Base-by-base conservation (phyloP, 192 early-diverging fungal genomes). In the Haplosporangium gracile region DNA sequence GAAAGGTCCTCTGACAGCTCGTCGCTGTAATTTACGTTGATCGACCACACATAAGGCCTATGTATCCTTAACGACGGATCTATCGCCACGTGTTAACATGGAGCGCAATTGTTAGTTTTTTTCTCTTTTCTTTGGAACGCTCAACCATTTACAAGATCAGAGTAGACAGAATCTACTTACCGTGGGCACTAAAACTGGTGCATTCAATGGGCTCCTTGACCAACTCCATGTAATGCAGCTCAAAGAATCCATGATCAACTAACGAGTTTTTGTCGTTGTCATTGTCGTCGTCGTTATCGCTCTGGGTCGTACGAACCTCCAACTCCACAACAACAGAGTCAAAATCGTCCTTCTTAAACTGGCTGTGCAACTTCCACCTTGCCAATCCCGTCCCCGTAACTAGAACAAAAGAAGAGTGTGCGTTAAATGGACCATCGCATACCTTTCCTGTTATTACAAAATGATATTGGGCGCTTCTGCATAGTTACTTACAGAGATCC, bases 331-430 rank as follows among this genome's bases (percentile, higher is more conserved):
- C 24, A 11, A 65, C 29, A 15, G 29, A 65, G 11, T 65, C 29
- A 3, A 65, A 4, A 29, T 32, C 60, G 1, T 65, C 26, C 29
- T 65, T 65, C 26, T 65, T 65, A 29, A 65, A 65, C 60, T 65
- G 60, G 26, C 32, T 65, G 29, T 65, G 60, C 29, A 65, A 15
- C 60, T 65, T 65, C 60, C 60, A 65, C 60, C 60, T 65, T 65
- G 60, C 60, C 60, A 65, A 32, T 32, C 60, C 60, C 10, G 60
- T 34, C 32, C 60, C 26, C 26, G 26, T 32, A 29, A 65, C 60
- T 65, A 32, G 26, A 65, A 15, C 13, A 65, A 65, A 32, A 13
- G 15, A 2, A 15, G 26, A 32, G 15, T 10, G 2, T 1, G 29
- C 26, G 60, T 32, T 65, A 32, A 32, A 13, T 1, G 20, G 32